Evolutionary conservation across 2,329 filamentous ascomycete species (phyloP).

Genomic region (Drechslera avenae): DNA sequence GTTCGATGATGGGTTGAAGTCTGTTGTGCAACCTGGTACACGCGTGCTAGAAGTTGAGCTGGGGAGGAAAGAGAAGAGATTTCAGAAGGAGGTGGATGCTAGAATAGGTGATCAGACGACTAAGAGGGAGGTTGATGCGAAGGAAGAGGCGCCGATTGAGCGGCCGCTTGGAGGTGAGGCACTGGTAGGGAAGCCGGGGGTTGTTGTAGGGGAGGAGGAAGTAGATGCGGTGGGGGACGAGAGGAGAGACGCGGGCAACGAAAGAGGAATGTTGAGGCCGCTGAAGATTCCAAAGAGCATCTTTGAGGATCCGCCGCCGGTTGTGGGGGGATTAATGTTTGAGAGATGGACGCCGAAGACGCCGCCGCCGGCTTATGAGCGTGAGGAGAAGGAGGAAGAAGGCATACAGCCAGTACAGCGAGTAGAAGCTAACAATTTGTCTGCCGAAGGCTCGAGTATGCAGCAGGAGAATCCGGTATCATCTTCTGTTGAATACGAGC

Average conservation of each 20-base stretch:
- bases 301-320: constrained; percentile 25
- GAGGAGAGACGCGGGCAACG: background rate
- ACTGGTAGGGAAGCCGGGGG: constrained; percentile 24
- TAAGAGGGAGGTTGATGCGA: constrained; percentile 30
- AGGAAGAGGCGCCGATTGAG: constrained; percentile 36
- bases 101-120: constrained; percentile 42
- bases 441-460: too few relatives aligned
- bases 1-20: constrained; percentile 46
- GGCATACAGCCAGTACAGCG: background rate
- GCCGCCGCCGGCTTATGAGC: constrained; percentile 33
- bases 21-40: constrained; percentile 55
- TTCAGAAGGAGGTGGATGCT: constrained; percentile 31
- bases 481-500: background rate
- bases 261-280: constrained; percentile 8
- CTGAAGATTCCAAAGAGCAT: constrained; percentile 31
- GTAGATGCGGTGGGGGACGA: background rate
- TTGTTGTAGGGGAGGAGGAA: constrained; percentile 3
- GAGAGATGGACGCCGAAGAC: constrained; percentile 20
- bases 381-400: background rate
- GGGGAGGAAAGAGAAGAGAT: constrained; percentile 57
- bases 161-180: constrained; percentile 25
- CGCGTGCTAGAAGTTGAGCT: constrained; percentile 63
- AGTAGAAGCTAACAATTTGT: too few relatives aligned
- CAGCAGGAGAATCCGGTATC: too few relatives aligned
- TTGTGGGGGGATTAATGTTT: constrained; percentile 7